phyloP scores from a whole-genome alignment of 1,284 basidiomycete genomes.

The Trichosporon coremiiforme region DNA sequence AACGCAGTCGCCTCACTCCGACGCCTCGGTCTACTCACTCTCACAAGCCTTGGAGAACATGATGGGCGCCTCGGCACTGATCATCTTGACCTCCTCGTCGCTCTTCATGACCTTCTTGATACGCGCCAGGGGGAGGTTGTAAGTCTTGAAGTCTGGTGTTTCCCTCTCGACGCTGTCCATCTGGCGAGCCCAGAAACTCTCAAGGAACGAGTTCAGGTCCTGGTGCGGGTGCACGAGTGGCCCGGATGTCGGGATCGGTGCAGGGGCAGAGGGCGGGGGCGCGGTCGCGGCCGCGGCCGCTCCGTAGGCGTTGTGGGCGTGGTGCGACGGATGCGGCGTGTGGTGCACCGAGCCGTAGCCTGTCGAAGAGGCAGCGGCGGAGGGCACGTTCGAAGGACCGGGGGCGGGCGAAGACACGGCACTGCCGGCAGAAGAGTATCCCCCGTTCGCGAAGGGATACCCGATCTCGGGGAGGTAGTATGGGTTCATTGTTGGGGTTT shows the following conservation, averaged over 20 bases:
- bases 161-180: conserved; percentile 54
- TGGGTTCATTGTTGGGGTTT: conserved; percentile 29
- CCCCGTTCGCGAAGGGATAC: conserved; percentile 25
- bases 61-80: conserved; percentile 89
- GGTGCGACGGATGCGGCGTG: not conserved
- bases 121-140: conserved; percentile 65
- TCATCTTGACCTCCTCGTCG: conserved; percentile 97
- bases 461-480: conserved; percentile 31
- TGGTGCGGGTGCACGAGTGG: conserved; percentile 49
- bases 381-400: not conserved
- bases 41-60: conserved; percentile 95
- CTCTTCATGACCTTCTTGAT: conserved; percentile 99
- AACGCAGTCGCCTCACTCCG: too few species aligned
- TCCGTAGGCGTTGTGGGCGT: not conserved
- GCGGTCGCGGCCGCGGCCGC: too few species aligned
- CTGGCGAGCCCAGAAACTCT: conserved; percentile 55
- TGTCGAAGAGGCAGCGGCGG: not conserved
- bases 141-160: conserved; percentile 51
- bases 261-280: conserved; percentile 12
- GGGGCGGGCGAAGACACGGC: conserved; percentile 73
- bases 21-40: conserved; percentile 73
- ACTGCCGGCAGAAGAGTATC: conserved; percentile 25
- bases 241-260: conserved; percentile 27
- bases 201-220: conserved; percentile 53
- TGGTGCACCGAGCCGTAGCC: conserved; percentile 15